Conservation (phyloP, 1,139 yeast species). For the Kurtzmaniella quercitrusa region DNA sequence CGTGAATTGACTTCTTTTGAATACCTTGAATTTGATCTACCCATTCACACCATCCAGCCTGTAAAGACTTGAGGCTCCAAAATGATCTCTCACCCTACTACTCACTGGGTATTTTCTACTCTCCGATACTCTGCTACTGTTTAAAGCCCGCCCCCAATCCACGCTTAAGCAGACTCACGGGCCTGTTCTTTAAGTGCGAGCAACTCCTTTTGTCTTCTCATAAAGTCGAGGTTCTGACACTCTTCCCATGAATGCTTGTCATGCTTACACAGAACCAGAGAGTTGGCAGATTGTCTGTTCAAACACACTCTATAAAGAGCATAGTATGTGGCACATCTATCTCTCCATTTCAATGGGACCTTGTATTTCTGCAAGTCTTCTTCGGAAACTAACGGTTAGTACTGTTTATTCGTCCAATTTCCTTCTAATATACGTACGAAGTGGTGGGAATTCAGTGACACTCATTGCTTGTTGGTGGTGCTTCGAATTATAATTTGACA, state of each 20-base stretch:
- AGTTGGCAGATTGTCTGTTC: slow-evolving; percentile 44
- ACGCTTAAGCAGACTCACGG: slow-evolving; percentile 16
- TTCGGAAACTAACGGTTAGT: slow-evolving; percentile 55
- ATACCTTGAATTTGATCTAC: no score
- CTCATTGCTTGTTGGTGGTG: slow-evolving; percentile 22
- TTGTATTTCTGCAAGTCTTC: slow-evolving; percentile 81
- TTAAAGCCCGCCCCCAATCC: no score
- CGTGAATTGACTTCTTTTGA: no score
- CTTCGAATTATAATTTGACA: slow-evolving; percentile 2
- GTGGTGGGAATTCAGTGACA: slow-evolving; percentile 49
- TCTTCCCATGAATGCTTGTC: slow-evolving; percentile 85
- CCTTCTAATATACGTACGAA: slow-evolving; percentile 34
- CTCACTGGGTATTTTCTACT: no score
- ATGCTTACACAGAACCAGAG: slow-evolving; percentile 59
- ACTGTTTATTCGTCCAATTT: neutral
- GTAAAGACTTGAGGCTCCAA: no score
- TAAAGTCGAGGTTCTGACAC: slow-evolving; percentile 79
- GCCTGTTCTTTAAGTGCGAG: slow-evolving; percentile 48
- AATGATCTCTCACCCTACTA: no score
- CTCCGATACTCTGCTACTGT: no score
- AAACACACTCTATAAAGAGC: slow-evolving; percentile 52
- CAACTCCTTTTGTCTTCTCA: slow-evolving; percentile 75
- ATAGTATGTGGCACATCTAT: slow-evolving; percentile 77
- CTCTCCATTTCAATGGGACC: slow-evolving; percentile 80
- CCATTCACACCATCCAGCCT: no score